A percentile compares a stretch with the other conserved stretches of the same genome.
Evolutionary conservation across 768 basidiomycete species (phyloP).

Genomic region (Lentinula guzmanii): DNA sequence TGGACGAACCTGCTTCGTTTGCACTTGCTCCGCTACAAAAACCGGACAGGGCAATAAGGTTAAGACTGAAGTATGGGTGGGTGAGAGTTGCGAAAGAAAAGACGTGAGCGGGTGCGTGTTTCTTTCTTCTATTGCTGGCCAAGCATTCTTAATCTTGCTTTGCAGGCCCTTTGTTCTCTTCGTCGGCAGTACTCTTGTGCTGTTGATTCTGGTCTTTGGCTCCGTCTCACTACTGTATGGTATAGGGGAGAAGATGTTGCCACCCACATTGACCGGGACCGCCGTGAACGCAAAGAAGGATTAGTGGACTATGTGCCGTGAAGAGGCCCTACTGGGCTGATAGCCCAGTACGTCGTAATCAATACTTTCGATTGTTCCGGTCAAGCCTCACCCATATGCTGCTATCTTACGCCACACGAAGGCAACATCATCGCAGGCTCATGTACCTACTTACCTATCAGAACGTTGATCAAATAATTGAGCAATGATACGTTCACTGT

Average conservation of each 20-base stretch:
- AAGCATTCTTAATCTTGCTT: slow-evolving; percentile 3
- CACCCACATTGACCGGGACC: slow-evolving; percentile 68
- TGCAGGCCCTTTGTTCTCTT: slow-evolving; percentile 70
- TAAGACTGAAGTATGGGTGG: slow-evolving; percentile 66
- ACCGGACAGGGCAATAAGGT: slow-evolving; percentile 47
- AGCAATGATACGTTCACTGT: too few species aligned
- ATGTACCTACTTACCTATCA: too few species aligned
- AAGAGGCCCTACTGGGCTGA: not conserved
- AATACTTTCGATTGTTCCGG: not conserved
- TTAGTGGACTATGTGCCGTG: slow-evolving; percentile 14
- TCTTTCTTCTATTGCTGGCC: not conserved
- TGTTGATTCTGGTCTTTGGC: slow-evolving; percentile 62
- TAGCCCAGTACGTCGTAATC: not conserved
- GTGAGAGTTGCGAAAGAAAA: slow-evolving; percentile 68
- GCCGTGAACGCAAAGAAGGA: slow-evolving; percentile 50
- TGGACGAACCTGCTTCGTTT: slow-evolving; percentile 51
- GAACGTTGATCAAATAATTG: too few species aligned
- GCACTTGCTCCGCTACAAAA: slow-evolving; percentile 40
- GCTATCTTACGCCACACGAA: too few species aligned
- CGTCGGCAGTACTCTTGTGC: slow-evolving; percentile 56
- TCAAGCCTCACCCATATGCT: not conserved
- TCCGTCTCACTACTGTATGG: slow-evolving; percentile 61
- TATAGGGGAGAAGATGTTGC: slow-evolving; percentile 57
- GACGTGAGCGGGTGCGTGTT: slow-evolving; percentile 72
- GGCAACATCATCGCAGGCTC: too few species aligned